These are phyloP conservation scores for Gossypium mustelinum DNA, from an alignment of 345 rosid species.

Conservation along the genomic window DNA sequence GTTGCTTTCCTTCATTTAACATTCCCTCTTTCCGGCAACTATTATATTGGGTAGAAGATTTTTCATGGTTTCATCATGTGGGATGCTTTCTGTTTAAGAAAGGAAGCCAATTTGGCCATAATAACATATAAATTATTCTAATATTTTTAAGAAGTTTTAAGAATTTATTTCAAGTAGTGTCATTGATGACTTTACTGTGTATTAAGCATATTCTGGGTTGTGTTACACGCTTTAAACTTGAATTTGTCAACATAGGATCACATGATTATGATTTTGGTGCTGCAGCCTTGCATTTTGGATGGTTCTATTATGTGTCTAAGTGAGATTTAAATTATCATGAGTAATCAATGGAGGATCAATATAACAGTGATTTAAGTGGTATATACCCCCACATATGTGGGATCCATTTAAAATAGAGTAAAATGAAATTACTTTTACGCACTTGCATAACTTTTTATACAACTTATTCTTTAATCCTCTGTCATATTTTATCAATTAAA, in stretches of 20 bases:
- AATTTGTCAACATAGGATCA: not conserved
- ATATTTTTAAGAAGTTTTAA: not conserved
- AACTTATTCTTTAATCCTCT: no score
- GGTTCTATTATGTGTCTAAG: not conserved
- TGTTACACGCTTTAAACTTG: not conserved
- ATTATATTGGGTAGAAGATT: slow-evolving; percentile 8
- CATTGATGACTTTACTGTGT: not conserved
- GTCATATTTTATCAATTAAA: no score
- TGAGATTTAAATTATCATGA: not conserved
- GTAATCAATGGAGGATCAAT: not conserved
- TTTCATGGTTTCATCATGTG: not conserved
- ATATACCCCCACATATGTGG: not conserved
- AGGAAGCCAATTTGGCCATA: not conserved
- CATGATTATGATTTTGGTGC: not conserved
- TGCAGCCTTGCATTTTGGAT: not conserved
- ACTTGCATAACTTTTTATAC: no score
- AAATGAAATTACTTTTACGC: no score
- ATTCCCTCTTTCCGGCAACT: not conserved
- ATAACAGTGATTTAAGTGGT: not conserved
- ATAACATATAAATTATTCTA: not conserved
- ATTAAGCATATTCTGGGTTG: not conserved
- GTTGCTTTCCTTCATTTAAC: not conserved
- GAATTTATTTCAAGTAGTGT: not conserved
- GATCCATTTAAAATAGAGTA: no score
- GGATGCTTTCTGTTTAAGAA: not conserved